Base-by-base conservation (phyloP, 106 monocot genomes). In the Dioscorea alata region DNA sequence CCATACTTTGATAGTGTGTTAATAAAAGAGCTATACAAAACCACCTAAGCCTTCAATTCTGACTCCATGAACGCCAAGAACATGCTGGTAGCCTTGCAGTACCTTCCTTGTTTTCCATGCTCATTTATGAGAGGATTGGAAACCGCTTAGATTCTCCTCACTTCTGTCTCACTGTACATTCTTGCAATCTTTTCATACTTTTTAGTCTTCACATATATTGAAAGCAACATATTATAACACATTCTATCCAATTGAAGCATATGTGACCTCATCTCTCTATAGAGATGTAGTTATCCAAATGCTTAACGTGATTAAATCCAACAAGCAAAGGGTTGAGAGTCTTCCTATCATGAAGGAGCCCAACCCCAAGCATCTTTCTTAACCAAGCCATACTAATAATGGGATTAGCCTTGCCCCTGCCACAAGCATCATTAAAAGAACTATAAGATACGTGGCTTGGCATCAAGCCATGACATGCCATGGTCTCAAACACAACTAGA, bases 291-390 rank as follows among this genome's bases (percentile, higher is more conserved):
- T 86, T 71, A 65, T 93, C 89, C 59, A 89, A 82, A 19, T 80
- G 81, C n/a, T 92, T 92, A 0, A 82, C 86, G 4, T 89, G 83
- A 68, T 92, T 92, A 61, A 91, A 96, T 5, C 84, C 96, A 15
- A 89, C 96, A 21, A 96, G 82, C 50, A 96, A 75, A 2, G 96
- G 92, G 63, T 96, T 96, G 69, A 96, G 92, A 10, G 96, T 96
- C 70, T 89, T 89, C 61, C 86, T 64, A 74, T 96, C 96, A 2
- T 91, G 96, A 8, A 75, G 78, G 8, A 96, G 78, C 23, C 92
- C 92, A 67, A 72, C 62, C 35, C 70, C 80, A n/a, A 88, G 33
- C 95, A 95, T 95, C 79, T 95, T 86, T 7, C 84, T 73, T 63
- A 85, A 95, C 52, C 88, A 71, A 57, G 79, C 80, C 6, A 81